Evolutionary conservation across 495 filamentous ascomycete species (phyloP), one percentile per base, ranked within the genome.

Genomic region (Aspergillus ellipticus): DNA sequence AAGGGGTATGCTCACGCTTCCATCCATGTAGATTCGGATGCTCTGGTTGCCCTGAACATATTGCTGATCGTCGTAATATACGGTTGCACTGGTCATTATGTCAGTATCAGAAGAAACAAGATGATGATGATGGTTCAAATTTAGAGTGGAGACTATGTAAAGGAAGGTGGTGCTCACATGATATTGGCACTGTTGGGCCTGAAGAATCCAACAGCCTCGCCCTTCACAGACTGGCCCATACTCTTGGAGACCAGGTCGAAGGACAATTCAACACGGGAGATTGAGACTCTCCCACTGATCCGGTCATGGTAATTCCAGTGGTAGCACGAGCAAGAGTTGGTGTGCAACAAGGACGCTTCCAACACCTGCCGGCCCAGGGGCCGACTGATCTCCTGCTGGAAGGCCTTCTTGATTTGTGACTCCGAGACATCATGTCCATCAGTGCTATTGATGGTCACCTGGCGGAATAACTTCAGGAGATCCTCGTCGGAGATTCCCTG

Each of bases 241-340:
- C 22, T 48, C 45, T 48, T 24, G 45, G 45, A 48, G 45, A 11
- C 29, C 21, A 48, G 45, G 22, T 48, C 45, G 24, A 48, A 48
- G 16, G 22, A 28, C 45, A 48, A 10, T n/a, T 48, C 45, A 21
- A 48, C 45, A 13, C 45, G 45, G 45, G 8, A 26, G 45, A 48
- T 48, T 4, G 24, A 4, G 45, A 48, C 45, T 16, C 26, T 48
- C 20, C 45, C 45, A 13, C 45, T 21, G 45, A 48, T 48, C 13
- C 22, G 9, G 22, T 48, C 45, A 9, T 48, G 45, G 45, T 48
- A 48, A 22, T 48, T 48, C 45, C 45, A 48, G 45, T 48, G 45
- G 45, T 31, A 48, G 45, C 45, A 48, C 8, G 45, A 48, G 45
- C 45, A 48, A 1, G 13, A 13, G 45, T 48, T 24, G 15, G 22